A percentile compares a stretch with the other conserved stretches of the same genome.
phyloP scores from a whole-genome alignment of 1,139 yeast species.

The Taphrina sp. region DNA sequence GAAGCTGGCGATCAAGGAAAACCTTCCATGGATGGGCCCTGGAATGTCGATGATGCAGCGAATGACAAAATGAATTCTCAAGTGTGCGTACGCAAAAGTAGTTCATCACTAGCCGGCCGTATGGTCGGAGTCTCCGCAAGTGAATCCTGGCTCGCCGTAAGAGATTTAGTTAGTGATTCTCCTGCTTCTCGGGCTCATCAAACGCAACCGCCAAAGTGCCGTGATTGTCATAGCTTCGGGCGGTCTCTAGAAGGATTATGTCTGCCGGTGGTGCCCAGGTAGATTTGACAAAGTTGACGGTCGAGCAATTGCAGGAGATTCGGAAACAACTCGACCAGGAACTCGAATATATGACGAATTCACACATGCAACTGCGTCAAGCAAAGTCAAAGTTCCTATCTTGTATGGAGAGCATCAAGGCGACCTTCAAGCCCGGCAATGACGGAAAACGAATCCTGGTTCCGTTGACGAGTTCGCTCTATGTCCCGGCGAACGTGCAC shows the following conservation, averaged over 20 bases:
- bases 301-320: slow-evolving; percentile 81
- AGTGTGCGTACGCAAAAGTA: too few relatives aligned
- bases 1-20: too few relatives aligned
- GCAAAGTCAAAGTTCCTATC: slow-evolving; percentile 83
- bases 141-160: too few relatives aligned
- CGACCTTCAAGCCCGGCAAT: slow-evolving; percentile 52
- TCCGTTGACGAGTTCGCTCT: slow-evolving; percentile 84
- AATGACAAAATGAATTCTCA: too few relatives aligned
- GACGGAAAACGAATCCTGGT: slow-evolving; percentile 59
- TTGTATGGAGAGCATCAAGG: slow-evolving; percentile 68
- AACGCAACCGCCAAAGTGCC: too few relatives aligned
- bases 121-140: too few relatives aligned
- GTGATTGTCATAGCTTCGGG: not conserved
- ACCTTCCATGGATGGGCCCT: too few relatives aligned
- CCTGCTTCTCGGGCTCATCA: too few relatives aligned
- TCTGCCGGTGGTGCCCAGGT: slow-evolving; percentile 34
- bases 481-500: slow-evolving; percentile 72
- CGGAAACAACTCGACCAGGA: slow-evolving; percentile 84
- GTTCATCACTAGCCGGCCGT: too few relatives aligned
- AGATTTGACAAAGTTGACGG: slow-evolving; percentile 68
- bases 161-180: too few relatives aligned
- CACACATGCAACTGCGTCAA: slow-evolving; percentile 76
- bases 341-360: slow-evolving; percentile 76
- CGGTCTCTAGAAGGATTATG: not conserved
- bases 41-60: too few relatives aligned